Evolutionary conservation across 1,284 basidiomycete species (phyloP), one percentile per base, ranked within the genome.

Genomic region (Cryptococcus sp.): DNA sequence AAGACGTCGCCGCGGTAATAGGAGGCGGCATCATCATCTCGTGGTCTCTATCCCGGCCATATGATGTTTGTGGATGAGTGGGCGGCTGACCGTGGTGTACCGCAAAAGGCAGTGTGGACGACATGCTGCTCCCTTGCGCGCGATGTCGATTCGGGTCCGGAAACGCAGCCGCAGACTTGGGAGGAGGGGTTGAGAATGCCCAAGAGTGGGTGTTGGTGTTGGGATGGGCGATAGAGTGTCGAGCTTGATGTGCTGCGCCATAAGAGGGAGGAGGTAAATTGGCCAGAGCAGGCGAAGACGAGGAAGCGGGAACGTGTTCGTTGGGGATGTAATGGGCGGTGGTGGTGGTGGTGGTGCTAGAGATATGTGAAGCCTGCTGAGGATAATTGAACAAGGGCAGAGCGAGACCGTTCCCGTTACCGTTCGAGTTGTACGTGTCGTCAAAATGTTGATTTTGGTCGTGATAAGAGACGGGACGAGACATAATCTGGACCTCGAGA

Each of bases 1-100:
- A 54, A 14, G 53, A 48, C 10, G 53, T 44, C 22, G 53, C 41
- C 6, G 39, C 48, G 3, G 41, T 19, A 19, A n/a, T 4, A n/a
- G 56, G 32, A 7, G 58, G 56, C 6, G 59, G 54, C 4, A 57
- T 59, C 54, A 59, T 54, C 24, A 61, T 35, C 19, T 58, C 53
- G 19, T 59, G 51, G 22, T 55, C 43, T 23, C 43, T 45, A 24
- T n/a, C 37, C 52, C 28, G 28, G 9, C 9, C 7, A 31, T 31
- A 31, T 14, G 7, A 14, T 14, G 48, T 45, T 6, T 59, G 52
- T 0, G 53, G 45, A 38, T 59, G 61, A 0, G 52, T 16, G n/a
- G 12, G n/a, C 23, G 16, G n/a, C 6, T 31, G 31, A 9, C n/a
- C 31, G 11, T 18, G 19, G n/a, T 43, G 57, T 10, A 44, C n/a